Evolutionary conservation across 1,284 basidiomycete genomes (phyloP).

Genomic region (Mycosarcoma mackinlayi): DNA sequence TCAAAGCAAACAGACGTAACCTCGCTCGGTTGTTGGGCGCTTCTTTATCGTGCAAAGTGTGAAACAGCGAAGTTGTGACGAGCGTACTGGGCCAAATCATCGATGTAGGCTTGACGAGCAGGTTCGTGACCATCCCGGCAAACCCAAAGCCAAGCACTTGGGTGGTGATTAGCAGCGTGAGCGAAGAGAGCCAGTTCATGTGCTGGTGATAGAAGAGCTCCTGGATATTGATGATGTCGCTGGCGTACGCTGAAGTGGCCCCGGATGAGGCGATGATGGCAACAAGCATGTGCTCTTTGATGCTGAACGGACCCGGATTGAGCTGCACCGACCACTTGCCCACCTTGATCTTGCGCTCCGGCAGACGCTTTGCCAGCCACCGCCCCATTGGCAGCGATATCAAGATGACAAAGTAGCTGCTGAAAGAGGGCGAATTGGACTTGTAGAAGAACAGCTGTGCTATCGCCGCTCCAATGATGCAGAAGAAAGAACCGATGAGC

Average conservation of each 20-base stretch:
- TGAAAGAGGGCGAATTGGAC: conserved; percentile 70
- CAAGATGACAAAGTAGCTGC: conserved; percentile 73
- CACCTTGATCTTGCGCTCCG: conserved; percentile 62
- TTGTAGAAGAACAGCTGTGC: conserved; percentile 66
- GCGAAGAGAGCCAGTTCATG: conserved; percentile 58
- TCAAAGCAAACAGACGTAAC: conserved; percentile 70
- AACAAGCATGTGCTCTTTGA: conserved; percentile 70
- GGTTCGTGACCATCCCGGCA: conserved; percentile 64
- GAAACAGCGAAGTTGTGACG: conserved; percentile 71
- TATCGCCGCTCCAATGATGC: conserved; percentile 71
- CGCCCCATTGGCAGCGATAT: conserved; percentile 70
- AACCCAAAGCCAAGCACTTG: conserved; percentile 68
- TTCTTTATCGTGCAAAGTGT: conserved; percentile 71
- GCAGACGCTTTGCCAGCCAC: conserved; percentile 65
- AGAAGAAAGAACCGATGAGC: conserved; percentile 72
- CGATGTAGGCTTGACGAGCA: conserved; percentile 65
- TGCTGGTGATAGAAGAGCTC: conserved; percentile 67
- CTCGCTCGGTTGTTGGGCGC: conserved; percentile 67
- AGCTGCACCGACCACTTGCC: conserved; percentile 65
- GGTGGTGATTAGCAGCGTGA: conserved; percentile 65
- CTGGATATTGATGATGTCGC: conserved; percentile 68
- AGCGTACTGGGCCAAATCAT: conserved; percentile 71
- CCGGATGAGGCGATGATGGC: conserved; percentile 71
- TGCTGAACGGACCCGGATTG: conserved; percentile 72
- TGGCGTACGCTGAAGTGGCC: conserved; percentile 65